Evolutionary conservation across 306 rosid species (phyloP).

Genomic region (Gleditsia sinensis): DNA sequence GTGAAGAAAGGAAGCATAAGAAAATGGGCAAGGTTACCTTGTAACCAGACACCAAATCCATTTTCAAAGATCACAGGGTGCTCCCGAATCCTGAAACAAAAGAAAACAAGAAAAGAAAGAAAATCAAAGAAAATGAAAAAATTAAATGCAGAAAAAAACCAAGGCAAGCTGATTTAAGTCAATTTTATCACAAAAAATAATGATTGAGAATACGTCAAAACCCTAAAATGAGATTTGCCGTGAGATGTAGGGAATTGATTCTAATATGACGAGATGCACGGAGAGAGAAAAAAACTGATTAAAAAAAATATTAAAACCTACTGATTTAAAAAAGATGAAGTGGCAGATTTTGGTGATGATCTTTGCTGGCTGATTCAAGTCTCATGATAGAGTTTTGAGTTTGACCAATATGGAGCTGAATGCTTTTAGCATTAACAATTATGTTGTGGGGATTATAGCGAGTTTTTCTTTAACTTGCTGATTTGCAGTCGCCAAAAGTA

Average conservation of each 20-base stretch:
- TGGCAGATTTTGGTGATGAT: not conserved
- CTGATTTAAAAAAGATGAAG: conserved; percentile 1
- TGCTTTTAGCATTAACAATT: not conserved
- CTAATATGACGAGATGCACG: not conserved
- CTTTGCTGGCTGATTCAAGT: not conserved
- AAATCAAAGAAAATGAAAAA: not conserved
- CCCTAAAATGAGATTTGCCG: conserved; percentile 28
- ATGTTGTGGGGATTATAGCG: not conserved
- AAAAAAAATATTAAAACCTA: conserved; percentile 1
- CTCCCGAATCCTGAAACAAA: conserved; percentile 33
- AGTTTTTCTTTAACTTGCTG: not conserved
- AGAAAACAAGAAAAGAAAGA: not conserved
- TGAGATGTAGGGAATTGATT: not conserved
- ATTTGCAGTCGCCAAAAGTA: not conserved
- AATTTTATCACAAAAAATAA: not conserved
- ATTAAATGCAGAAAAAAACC: too few species aligned
- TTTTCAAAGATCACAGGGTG: conserved; percentile 41
- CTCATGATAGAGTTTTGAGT: not conserved
- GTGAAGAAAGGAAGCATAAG: not conserved
- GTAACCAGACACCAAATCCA: conserved; percentile 97
- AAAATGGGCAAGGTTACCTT: conserved; percentile 52
- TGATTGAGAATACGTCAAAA: conserved; percentile 18
- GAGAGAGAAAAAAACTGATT: not conserved
- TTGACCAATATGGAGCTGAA: not conserved
- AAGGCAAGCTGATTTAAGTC: conserved; percentile 21